A percentile compares a stretch with the other conserved stretches of the same genome.
Evolutionary conservation across 2,329 filamentous ascomycete species (phyloP).

Genomic region (Microdochium paspali): DNA sequence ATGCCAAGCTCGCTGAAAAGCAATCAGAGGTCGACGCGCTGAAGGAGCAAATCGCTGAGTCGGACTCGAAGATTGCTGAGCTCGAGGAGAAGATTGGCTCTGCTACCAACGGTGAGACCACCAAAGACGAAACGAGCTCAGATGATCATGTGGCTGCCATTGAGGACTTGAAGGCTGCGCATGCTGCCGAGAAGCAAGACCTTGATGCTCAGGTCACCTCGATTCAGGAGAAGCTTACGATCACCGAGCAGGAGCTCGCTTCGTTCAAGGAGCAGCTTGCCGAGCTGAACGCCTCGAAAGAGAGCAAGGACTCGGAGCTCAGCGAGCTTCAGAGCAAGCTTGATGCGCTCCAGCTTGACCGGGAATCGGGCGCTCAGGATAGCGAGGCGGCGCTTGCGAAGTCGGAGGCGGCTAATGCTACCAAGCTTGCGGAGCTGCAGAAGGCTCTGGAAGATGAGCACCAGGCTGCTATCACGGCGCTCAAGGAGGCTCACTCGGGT

Average conservation of each 20-base stretch:
- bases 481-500: conserved; percentile 43
- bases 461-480: conserved; percentile 32
- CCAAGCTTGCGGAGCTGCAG: conserved; percentile 41
- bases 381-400: conserved; percentile 25
- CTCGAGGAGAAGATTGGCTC: conserved; percentile 41
- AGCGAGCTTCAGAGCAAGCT: conserved; percentile 39
- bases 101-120: conserved; percentile 23
- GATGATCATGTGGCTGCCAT: conserved; percentile 36
- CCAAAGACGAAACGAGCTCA: conserved; percentile 28
- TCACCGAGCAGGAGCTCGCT: conserved; percentile 40
- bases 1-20: conserved; percentile 47
- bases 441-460: conserved; percentile 40
- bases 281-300: conserved; percentile 38
- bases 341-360: conserved; percentile 32
- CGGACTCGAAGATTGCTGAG: conserved; percentile 44
- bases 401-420: conserved; percentile 35
- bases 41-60: conserved; percentile 44
- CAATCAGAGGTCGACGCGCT: conserved; percentile 48
- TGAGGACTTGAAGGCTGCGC: conserved; percentile 37
- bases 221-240: conserved; percentile 38
- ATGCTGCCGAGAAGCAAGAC: conserved; percentile 36
- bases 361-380: conserved; percentile 26
- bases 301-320: conserved; percentile 37
- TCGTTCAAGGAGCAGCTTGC: conserved; percentile 37
- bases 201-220: conserved; percentile 38